Conservation (phyloP, 805 yeast genomes). For the Metschnikowia borealis region DNA sequence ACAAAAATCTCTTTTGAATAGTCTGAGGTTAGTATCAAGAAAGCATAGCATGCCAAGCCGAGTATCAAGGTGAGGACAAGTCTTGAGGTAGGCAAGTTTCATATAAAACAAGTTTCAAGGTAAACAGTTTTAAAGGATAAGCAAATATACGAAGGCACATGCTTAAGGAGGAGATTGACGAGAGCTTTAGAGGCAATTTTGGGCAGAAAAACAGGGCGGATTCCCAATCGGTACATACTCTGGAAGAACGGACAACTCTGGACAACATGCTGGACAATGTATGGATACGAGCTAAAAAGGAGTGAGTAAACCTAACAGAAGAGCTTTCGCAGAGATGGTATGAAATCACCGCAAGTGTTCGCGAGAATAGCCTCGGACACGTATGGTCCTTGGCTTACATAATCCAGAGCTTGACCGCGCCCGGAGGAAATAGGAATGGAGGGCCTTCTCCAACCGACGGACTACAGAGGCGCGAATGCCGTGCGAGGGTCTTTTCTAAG, state of each 20-base stretch:
- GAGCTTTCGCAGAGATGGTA: conserved; percentile 9
- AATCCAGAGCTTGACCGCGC: conserved; percentile 10
- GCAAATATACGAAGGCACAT: too few species aligned
- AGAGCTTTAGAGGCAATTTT: neutral
- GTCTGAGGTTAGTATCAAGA: conserved; percentile 25
- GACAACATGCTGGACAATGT: conserved; percentile 32
- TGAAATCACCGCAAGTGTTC: conserved; percentile 7
- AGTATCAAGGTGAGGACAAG: too few species aligned
- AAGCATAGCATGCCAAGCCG: too few species aligned
- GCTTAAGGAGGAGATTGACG: too few species aligned
- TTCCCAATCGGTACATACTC: conserved; percentile 29
- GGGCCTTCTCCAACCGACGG: neutral
- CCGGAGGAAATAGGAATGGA: conserved; percentile 3
- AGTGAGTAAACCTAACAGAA: conserved; percentile 3
- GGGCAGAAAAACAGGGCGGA: neutral
- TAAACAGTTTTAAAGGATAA: too few species aligned
- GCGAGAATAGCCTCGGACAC: conserved; percentile 18
- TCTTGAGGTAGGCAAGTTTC: too few species aligned
- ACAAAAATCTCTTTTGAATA: conserved; percentile 61
- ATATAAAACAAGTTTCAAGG: too few species aligned
- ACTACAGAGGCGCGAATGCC: conserved; percentile 5
- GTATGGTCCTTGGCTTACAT: conserved; percentile 21
- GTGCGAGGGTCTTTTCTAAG: neutral
- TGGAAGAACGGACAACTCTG: conserved; percentile 41
- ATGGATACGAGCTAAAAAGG: conserved; percentile 6